phyloP scores from a whole-genome alignment of 495 filamentous ascomycete species.

The Aspergillus asperescens region DNA sequence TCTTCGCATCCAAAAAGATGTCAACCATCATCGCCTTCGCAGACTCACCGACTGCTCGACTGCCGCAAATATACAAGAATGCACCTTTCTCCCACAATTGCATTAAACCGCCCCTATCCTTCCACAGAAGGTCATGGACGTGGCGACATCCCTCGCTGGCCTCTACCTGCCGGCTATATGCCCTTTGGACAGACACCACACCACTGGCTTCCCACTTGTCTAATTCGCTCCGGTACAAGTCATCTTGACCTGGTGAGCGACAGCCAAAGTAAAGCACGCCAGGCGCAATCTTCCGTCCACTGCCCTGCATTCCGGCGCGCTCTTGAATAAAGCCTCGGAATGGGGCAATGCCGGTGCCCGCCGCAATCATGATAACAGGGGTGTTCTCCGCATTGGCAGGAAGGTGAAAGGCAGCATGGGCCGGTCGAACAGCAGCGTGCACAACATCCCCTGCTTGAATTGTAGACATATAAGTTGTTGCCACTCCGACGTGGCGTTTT shows the following conservation, averaged over 20 bases:
- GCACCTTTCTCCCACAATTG: slow-evolving; percentile 1
- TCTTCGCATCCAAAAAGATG: background rate
- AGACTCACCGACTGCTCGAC: background rate
- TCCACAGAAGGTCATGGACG: slow-evolving; percentile 4
- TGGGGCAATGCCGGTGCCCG: slow-evolving; percentile 36
- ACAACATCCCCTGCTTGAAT: slow-evolving; percentile 1
- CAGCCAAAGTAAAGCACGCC: slow-evolving; percentile 21
- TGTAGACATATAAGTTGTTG: slow-evolving; percentile 4
- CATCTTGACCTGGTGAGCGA: slow-evolving; percentile 25
- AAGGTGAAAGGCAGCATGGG: slow-evolving; percentile 15
- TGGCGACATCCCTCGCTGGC: background rate
- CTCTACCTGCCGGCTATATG: background rate
- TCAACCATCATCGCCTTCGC: background rate
- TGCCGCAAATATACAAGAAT: slow-evolving; percentile 11
- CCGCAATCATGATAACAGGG: slow-evolving; percentile 33
- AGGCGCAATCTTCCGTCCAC: background rate
- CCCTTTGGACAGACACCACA: slow-evolving; percentile 2
- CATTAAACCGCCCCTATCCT: background rate
- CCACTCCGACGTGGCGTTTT: background rate
- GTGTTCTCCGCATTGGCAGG: slow-evolving; percentile 14
- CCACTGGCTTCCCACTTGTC: slow-evolving; percentile 1
- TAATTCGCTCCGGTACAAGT: slow-evolving; percentile 27
- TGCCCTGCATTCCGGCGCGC: slow-evolving; percentile 9
- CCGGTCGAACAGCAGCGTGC: slow-evolving; percentile 1
- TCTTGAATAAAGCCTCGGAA: slow-evolving; percentile 37